phyloP scores from a whole-genome alignment of 2,329 filamentous ascomycete species.

The Graphiopsis chlorocephala region DNA sequence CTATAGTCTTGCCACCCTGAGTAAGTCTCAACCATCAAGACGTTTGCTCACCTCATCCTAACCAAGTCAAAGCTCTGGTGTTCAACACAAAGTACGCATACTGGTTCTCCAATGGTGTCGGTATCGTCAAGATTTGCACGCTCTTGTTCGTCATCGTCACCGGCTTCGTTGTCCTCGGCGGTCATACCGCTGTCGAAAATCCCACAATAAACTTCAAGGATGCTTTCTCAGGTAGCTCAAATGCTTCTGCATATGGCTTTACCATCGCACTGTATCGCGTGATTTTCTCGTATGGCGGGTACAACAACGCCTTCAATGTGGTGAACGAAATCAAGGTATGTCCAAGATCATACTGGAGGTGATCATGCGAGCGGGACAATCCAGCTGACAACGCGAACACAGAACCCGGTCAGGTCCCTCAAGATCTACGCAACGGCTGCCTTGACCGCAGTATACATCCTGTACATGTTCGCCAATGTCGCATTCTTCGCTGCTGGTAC shows the following conservation, averaged over 20 bases:
- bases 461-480: slow-evolving; percentile 59
- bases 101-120: slow-evolving; percentile 39
- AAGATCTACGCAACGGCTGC: slow-evolving; percentile 50
- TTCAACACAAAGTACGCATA: slow-evolving; percentile 12
- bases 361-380: neutral
- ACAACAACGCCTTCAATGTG: slow-evolving; percentile 60
- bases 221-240: slow-evolving; percentile 50
- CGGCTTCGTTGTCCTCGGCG: slow-evolving; percentile 61
- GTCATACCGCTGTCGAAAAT: slow-evolving; percentile 51
- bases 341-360: neutral
- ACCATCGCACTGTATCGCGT: slow-evolving; percentile 60
- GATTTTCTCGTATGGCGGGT: slow-evolving; percentile 49
- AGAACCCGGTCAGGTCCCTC: slow-evolving; percentile 57
- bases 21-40: neutral
- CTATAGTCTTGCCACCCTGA: slow-evolving; percentile 55
- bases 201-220: slow-evolving; percentile 55
- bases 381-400: neutral
- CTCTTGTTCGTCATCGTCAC: slow-evolving; percentile 55
- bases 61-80: neutral
- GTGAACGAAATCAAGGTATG: slow-evolving; percentile 57
- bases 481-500: slow-evolving; percentile 55
- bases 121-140: slow-evolving; percentile 60
- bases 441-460: slow-evolving; percentile 46
- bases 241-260: slow-evolving; percentile 47
- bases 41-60: neutral